Evolutionary conservation across 208 protist genomes (phyloP), one percentile per base, ranked within the genome.

Genomic region (Naegleria lovaniensis): DNA sequence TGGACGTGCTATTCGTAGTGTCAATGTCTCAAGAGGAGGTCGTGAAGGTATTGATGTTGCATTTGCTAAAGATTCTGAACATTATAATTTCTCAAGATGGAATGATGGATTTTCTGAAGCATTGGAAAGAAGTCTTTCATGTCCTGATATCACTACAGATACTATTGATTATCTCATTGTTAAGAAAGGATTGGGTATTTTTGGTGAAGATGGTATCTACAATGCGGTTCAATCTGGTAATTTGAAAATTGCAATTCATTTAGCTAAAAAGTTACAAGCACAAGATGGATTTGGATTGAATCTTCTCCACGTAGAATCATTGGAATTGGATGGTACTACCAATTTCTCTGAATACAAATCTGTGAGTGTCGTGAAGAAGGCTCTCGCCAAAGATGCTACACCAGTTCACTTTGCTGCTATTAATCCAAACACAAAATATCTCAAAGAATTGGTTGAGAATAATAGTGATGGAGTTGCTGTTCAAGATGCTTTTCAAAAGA

Each of bases 381-480:
- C 48, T n/a, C 5, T 25, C 16, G 83, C 83, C 38, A 5, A 58
- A 40, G n/a, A 52, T 89, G 41, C 83, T 40, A 90, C 89, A 40
- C 89, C 89, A 0, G 19, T 90, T 41, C 89, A 90, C 25, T 83
- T 9, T 58, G 51, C 89, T 41, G 52, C 55, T 13, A 83, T 83
- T 11, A 90, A 90, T 40, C 89, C 89, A 36, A 41, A 90, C 40
- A 36, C 19, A 38, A 75, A 67, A 36, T 85, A 58, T 67, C 59
- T 90, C 16, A 75, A 76, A 13, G 43, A 79, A 19, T 67, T 90
- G 16, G 51, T 90, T 33, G 48, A 51, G 19, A 52, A n/a, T 36
- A 36, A n/a, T 55, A 38, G 15, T 16, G 84, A 87, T 41, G 48
- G n/a, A 25, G 48, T 0, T 33, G 11, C 5, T 33, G 39, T 48